Conservation (phyloP, 1,284 basidiomycete species). For the Phylloporus sp. region DNA sequence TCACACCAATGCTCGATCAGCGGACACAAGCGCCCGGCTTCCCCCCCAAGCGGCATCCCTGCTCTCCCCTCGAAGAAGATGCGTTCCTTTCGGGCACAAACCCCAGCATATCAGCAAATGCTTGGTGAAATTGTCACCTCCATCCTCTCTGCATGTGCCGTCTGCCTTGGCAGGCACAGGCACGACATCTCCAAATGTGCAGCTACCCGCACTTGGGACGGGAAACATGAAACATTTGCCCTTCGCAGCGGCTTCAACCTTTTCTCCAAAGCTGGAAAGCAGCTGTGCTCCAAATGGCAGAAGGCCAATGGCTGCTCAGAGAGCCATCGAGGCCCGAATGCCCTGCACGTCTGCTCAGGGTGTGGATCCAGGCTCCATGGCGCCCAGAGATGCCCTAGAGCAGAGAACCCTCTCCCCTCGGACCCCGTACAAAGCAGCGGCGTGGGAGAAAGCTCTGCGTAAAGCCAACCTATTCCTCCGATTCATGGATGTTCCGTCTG, state of each 20-base stretch:
- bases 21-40: too few species aligned
- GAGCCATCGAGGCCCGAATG: neutral
- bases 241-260: neutral
- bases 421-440: constrained; percentile 29
- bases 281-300: constrained; percentile 17
- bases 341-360: constrained; percentile 29
- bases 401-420: constrained; percentile 20
- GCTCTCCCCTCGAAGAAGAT: too few species aligned
- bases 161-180: too few species aligned
- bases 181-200: too few species aligned
- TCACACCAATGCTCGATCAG: too few species aligned
- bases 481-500: neutral
- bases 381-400: constrained; percentile 29
- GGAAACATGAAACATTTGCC: too few species aligned
- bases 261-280: neutral
- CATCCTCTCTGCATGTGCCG: too few species aligned
- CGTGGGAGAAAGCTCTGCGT: constrained; percentile 16
- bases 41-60: too few species aligned
- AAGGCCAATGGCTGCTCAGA: neutral
- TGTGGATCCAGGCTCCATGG: constrained; percentile 29
- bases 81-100: too few species aligned
- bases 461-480: neutral
- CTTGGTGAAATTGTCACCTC: too few species aligned
- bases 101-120: too few species aligned
- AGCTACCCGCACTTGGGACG: too few species aligned